Percentiles rank a stretch among this genome's conserved stretches.
Evolutionary conservation across 495 filamentous ascomycete genomes (phyloP).

Genomic region (Usnea hakonensis): DNA sequence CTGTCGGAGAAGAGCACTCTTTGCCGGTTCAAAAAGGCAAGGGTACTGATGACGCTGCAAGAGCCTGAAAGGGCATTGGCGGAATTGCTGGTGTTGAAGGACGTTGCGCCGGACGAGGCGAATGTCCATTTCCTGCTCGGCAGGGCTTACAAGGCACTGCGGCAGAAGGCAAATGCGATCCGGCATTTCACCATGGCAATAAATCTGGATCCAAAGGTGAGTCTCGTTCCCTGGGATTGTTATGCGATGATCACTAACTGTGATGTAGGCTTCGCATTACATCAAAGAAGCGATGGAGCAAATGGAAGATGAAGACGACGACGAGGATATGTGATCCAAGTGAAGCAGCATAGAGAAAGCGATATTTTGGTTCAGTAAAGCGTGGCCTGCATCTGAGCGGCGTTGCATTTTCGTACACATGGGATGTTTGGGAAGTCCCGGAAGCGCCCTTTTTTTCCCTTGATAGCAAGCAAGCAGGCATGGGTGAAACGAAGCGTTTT

Average conservation of each 20-base stretch:
- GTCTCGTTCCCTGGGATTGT: slow-evolving; percentile 16
- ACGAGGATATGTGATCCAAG: slow-evolving; percentile 52
- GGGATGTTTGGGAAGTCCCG: too few relatives aligned
- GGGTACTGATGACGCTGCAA: slow-evolving; percentile 70
- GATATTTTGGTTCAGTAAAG: not conserved
- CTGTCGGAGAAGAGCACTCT: slow-evolving; percentile 74
- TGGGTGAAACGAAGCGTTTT: too few relatives aligned
- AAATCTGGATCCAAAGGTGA: slow-evolving; percentile 93
- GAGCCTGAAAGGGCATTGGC: slow-evolving; percentile 59
- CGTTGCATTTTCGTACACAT: too few relatives aligned
- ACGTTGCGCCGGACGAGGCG: slow-evolving; percentile 86
- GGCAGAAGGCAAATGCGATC: slow-evolving; percentile 73
- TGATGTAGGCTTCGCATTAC: slow-evolving; percentile 65
- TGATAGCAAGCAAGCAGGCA: too few relatives aligned
- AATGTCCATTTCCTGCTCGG: slow-evolving; percentile 92
- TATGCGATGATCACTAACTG: slow-evolving; percentile 23
- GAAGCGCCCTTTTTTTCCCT: too few relatives aligned
- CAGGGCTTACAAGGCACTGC: slow-evolving; percentile 72
- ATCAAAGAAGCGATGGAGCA: slow-evolving; percentile 92
- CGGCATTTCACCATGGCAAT: slow-evolving; percentile 88
- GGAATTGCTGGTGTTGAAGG: slow-evolving; percentile 77
- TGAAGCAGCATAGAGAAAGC: too few relatives aligned
- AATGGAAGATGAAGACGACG: slow-evolving; percentile 75
- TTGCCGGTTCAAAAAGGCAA: slow-evolving; percentile 85
- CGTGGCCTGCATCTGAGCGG: not conserved